Evolutionary conservation across 2,329 filamentous ascomycete genomes (phyloP).

Genomic region (Trichoderma citrinoviride): DNA sequence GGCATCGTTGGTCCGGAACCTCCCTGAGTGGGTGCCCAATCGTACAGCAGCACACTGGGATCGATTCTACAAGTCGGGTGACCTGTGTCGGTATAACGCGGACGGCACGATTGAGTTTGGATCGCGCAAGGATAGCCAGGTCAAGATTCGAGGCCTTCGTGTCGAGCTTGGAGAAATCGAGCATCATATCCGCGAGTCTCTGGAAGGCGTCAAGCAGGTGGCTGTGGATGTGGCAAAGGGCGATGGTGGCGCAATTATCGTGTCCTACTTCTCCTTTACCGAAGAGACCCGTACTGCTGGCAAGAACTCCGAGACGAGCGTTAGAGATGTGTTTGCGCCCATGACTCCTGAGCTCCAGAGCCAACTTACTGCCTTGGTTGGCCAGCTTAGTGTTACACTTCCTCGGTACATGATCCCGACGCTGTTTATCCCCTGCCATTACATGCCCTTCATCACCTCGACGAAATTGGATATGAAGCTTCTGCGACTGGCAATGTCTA

Average conservation of each 20-base stretch:
- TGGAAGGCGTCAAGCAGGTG: slow-evolving; percentile 17
- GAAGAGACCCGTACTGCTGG: slow-evolving; percentile 11
- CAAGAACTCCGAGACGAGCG: background rate
- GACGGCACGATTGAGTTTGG: slow-evolving; percentile 25
- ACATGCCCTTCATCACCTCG: slow-evolving; percentile 20
- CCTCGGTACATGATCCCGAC: slow-evolving; percentile 21
- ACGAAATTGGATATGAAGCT: slow-evolving; percentile 23
- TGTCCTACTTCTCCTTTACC: slow-evolving; percentile 19
- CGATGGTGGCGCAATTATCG: slow-evolving; percentile 7
- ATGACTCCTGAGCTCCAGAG: slow-evolving; percentile 13
- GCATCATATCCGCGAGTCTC: slow-evolving; percentile 13
- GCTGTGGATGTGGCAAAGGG: slow-evolving; percentile 19
- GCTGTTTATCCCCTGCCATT: slow-evolving; percentile 18
- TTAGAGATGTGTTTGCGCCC: background rate
- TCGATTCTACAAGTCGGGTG: slow-evolving; percentile 25
- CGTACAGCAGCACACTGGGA: background rate
- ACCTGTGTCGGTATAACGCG: slow-evolving; percentile 23
- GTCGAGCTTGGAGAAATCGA: slow-evolving; percentile 27
- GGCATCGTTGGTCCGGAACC: background rate
- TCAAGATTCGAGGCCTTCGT: slow-evolving; percentile 28
- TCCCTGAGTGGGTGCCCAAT: slow-evolving; percentile 10
- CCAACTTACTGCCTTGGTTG: slow-evolving; percentile 8
- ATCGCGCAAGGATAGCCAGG: slow-evolving; percentile 27
- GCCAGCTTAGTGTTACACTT: slow-evolving; percentile 17
- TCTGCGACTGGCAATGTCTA: background rate